phyloP scores from a whole-genome alignment of 2,329 filamentous ascomycete genomes.

The Massarina eburnea region DNA sequence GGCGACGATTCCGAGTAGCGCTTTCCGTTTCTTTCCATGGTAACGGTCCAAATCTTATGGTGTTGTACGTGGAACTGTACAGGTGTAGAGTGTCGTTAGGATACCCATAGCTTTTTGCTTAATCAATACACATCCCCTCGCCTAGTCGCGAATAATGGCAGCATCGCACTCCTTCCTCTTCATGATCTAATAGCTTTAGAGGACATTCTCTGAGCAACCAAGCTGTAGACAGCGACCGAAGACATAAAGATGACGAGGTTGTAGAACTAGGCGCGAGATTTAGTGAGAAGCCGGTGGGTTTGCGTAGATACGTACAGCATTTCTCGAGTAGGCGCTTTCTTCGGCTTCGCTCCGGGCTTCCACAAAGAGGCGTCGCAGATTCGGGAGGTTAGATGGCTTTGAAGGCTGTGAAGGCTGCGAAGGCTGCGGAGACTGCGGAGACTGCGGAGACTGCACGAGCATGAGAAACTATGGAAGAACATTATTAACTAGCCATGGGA shows the following conservation, averaged over 20 bases:
- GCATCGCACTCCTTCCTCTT: neutral
- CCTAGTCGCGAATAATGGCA: no score
- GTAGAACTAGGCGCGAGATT: conserved; percentile 72
- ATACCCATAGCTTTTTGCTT: neutral
- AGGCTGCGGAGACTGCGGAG: neutral
- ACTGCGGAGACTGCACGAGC: conserved; percentile 7
- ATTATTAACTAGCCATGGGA: no score
- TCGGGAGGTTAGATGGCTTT: conserved; percentile 77
- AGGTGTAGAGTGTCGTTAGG: neutral
- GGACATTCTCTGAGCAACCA: conserved; percentile 84
- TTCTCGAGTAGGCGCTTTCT: conserved; percentile 90
- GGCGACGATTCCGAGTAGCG: neutral
- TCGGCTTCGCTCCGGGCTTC: conserved; percentile 91
- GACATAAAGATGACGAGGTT: conserved; percentile 97
- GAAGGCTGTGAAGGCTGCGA: conserved; percentile 1
- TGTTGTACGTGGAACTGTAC: neutral
- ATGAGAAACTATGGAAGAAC: no score
- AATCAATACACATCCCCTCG: no score
- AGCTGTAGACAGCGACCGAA: conserved; percentile 89
- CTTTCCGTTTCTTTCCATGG: neutral
- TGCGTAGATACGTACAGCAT: conserved; percentile 65
- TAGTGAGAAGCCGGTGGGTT: no score
- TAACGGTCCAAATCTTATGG: neutral
- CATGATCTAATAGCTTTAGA: conserved; percentile 14
- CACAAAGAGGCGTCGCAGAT: conserved; percentile 93